Base-by-base conservation (phyloP, 2,329 filamentous ascomycete species). In the Aspergillus oerlinghausenensis region DNA sequence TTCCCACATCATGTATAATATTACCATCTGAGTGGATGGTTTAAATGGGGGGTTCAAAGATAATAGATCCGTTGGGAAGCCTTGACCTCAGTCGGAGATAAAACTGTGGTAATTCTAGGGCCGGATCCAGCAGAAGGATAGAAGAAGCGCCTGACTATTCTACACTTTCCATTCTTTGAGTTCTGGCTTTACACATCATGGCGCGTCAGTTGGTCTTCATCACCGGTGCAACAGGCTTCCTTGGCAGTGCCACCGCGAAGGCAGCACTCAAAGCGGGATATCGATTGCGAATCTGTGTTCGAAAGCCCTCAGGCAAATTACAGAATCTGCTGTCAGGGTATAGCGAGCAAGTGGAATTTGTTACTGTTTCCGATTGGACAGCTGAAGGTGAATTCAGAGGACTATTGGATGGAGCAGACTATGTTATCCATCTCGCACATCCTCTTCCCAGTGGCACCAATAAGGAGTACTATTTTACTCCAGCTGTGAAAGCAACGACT, bases 211-310 rank as follows among this genome's bases (percentile, higher is more conserved):
- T 68, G 9, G 57, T 68, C 35, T 67, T 67, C 52, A 64, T 68
- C 14, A 69, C 67, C 6, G 66, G 67, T 2, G 63, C 62, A 9
- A 60, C 61, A 1, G 67, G 66, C 9, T 68, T 67, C 29, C 62
- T 69, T 47, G 67, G 67, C 4, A 65, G 63, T 4, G 58, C 58
- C 26, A 61, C 59, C 4, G 64, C 63, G 3, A 3, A 63, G 5
- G 58, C 56, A 32, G 62, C 64, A 10, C 51, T 68, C 3, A 62
- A 64, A 43, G 29, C 55, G 0, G 64, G 62, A n/a, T 67, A 67
- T 45, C 57, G 50, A 47, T 48, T 68, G 5, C 62, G 65, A 26
- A 29, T 68, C n/a, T 56, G 54, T 48, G 29, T 64, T 29, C 66
- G 65, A 9, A 58, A 55, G 26, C 54, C 56, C 14, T 60, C 56